These are phyloP conservation scores for Aspergillus piperis DNA, from an alignment of 2,329 filamentous ascomycete genomes.

Conservation along the genomic window DNA sequence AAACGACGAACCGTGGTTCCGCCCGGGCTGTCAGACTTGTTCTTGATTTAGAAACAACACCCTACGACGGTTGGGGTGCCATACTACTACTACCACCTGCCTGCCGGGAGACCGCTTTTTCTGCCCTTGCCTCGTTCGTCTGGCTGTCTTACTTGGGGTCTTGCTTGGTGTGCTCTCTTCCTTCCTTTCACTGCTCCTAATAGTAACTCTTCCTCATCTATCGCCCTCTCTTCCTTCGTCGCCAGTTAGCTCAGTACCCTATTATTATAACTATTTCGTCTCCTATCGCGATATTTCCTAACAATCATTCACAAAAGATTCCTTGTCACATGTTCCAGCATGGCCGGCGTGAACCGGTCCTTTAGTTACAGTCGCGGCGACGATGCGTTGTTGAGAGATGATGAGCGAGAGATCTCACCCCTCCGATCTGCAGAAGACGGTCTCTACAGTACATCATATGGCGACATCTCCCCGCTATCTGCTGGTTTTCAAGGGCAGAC, in stretches of 20 bases:
- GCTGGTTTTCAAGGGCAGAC: constrained; percentile 4
- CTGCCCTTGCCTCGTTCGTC: constrained; percentile 1
- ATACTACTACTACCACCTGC: neutral
- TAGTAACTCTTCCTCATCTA: neutral
- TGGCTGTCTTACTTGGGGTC: constrained; percentile 3
- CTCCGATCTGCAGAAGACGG: neutral
- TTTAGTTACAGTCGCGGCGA: constrained; percentile 27
- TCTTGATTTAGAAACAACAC: constrained; percentile 2
- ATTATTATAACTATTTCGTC: neutral
- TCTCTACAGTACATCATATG: constrained; percentile 9
- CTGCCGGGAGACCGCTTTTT: neutral
- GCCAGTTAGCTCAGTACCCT: neutral
- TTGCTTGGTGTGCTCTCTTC: neutral
- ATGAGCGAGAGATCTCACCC: neutral
- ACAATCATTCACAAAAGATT: neutral
- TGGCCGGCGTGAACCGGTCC: constrained; percentile 24
- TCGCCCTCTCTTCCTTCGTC: neutral
- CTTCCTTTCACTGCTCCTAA: neutral
- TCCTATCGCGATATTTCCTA: neutral
- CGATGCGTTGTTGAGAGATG: constrained; percentile 10
- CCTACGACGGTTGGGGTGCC: neutral
- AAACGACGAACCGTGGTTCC: constrained; percentile 1
- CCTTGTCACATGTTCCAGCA: constrained; percentile 8
- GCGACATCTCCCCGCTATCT: constrained; percentile 16
- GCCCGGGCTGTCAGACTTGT: neutral